Conservation (phyloP, 306 rosid species). For the Chamaecrista fasciculata region DNA sequence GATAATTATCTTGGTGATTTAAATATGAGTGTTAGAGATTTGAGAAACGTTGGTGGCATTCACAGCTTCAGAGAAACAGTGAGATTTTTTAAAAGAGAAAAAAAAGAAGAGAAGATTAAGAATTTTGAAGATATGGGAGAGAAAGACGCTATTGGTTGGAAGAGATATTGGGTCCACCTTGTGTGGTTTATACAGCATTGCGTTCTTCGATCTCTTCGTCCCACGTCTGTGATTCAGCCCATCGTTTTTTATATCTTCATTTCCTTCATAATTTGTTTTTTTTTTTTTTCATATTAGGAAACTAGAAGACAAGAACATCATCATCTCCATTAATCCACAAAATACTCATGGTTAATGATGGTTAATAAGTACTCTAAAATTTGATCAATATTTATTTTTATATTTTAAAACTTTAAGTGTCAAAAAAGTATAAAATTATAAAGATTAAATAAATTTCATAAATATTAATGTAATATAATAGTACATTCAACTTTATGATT, state of each 20-base stretch:
- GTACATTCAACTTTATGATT: too few relatives aligned
- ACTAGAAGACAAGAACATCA: neutral
- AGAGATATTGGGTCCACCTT: conserved; percentile 61
- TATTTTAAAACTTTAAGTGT: too few relatives aligned
- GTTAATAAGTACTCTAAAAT: too few relatives aligned
- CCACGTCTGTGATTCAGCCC: conserved; percentile 32
- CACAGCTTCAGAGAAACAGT: neutral
- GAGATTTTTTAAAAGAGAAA: neutral
- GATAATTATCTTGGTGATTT: neutral
- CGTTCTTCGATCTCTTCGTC: conserved; percentile 29
- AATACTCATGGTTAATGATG: neutral
- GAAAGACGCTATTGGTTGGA: conserved; percentile 60
- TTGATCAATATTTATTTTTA: too few relatives aligned
- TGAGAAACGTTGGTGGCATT: neutral
- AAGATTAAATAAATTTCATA: too few relatives aligned
- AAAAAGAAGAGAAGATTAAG: conserved; percentile 27
- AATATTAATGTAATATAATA: too few relatives aligned
- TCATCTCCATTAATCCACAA: neutral
- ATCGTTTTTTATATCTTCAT: conserved; percentile 1
- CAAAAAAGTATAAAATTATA: too few relatives aligned
- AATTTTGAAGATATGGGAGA: conserved; percentile 72
- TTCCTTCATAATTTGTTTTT: neutral
- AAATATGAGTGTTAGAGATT: neutral
- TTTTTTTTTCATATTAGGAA: neutral
- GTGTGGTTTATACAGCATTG: conserved; percentile 48